phyloP scores from a whole-genome alignment of 257 asterid genomes.

The Ocimum tenuiflorum region DNA sequence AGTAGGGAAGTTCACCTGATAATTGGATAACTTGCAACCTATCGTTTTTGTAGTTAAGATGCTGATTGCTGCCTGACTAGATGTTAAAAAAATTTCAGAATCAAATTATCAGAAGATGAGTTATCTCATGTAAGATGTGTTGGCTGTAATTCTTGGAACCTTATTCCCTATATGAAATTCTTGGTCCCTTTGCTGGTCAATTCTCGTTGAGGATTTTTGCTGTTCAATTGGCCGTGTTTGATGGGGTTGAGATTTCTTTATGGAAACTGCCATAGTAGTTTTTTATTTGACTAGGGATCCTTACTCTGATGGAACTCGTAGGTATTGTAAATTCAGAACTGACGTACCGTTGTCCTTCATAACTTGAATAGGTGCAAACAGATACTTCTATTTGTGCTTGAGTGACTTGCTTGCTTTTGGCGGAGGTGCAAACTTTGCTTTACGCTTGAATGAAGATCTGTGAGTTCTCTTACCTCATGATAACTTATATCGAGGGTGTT shows the following conservation, averaged over 20 bases:
- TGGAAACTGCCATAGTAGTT: background rate
- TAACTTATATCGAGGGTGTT: background rate
- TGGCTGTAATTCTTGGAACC: too few species aligned
- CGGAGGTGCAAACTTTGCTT: constrained; percentile 83
- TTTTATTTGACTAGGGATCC: background rate
- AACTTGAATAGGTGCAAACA: constrained; percentile 61
- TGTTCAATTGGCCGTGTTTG: background rate
- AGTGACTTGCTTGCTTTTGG: constrained; percentile 88
- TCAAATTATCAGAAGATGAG: too few species aligned
- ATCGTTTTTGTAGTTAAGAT: too few species aligned
- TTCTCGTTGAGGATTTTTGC: background rate
- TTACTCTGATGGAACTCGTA: background rate
- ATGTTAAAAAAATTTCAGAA: too few species aligned
- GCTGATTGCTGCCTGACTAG: too few species aligned
- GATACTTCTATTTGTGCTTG: constrained; percentile 81
- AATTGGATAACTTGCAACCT: too few species aligned
- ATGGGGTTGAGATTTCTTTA: background rate
- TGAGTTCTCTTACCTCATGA: constrained; percentile 32
- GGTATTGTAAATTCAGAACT: background rate
- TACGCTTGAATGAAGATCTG: constrained; percentile 82
- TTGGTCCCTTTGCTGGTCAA: too few species aligned
- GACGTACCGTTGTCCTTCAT: background rate
- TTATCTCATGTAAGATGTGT: too few species aligned
- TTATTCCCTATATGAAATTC: too few species aligned
- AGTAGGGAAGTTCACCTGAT: too few species aligned